Evolutionary conservation across 129 eudicot genomes (phyloP).

Genomic region (Oenanthe sinensis): DNA sequence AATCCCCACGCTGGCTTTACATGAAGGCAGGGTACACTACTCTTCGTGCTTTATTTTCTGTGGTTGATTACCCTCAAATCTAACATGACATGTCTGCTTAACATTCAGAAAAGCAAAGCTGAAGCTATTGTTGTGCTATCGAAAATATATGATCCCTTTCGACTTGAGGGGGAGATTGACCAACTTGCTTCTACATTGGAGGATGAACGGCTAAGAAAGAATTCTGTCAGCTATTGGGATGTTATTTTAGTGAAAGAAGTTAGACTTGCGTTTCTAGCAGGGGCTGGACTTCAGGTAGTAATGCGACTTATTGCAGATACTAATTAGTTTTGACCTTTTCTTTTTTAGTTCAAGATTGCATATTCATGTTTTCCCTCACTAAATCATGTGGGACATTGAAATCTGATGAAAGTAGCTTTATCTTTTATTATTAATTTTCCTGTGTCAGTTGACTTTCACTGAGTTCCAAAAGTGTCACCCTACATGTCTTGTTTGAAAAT

Average conservation of each 20-base stretch:
- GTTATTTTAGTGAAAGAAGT: constrained; percentile 63
- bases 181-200: constrained; percentile 63
- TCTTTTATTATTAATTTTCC: neutral
- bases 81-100: neutral
- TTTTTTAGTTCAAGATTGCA: neutral
- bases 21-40: constrained; percentile 34
- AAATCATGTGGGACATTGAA: neutral
- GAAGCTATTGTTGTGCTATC: constrained; percentile 80
- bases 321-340: neutral
- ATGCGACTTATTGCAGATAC: neutral
- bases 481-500: neutral
- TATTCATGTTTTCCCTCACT: neutral
- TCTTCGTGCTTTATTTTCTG: neutral
- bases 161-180: constrained; percentile 78
- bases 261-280: constrained; percentile 85
- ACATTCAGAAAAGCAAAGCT: constrained; percentile 61
- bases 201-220: constrained; percentile 55
- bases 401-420: neutral
- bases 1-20: constrained; percentile 98
- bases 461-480: neutral
- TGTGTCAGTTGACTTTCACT: neutral
- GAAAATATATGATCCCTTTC: constrained; percentile 71
- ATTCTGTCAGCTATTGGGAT: constrained; percentile 50
- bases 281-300: constrained; percentile 93
- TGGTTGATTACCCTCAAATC: neutral